Evolutionary conservation across 148 eudicot genomes (phyloP).

Genomic region (Oxyria digyna): DNA sequence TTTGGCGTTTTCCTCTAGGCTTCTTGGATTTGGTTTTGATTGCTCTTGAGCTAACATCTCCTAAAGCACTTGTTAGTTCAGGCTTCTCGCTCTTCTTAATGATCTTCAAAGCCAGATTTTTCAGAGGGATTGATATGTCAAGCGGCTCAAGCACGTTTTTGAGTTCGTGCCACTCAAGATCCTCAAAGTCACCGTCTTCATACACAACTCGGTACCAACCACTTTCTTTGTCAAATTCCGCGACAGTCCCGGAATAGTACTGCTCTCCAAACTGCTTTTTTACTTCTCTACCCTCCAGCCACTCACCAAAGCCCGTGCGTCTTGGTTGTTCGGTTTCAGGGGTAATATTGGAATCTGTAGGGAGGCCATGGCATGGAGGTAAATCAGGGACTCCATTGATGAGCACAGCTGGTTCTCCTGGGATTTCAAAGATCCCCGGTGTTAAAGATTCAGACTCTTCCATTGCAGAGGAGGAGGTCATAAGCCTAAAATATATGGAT

Average conservation of each 20-base stretch:
- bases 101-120: slow-evolving; percentile 42
- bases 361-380: slow-evolving; percentile 15
- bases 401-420: slow-evolving; percentile 73
- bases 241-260: slow-evolving; percentile 42
- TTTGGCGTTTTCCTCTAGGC: slow-evolving; percentile 3
- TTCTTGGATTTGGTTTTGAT: neutral
- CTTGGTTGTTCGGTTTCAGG: slow-evolving; percentile 16
- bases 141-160: slow-evolving; percentile 49
- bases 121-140: slow-evolving; percentile 56
- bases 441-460: slow-evolving; percentile 13
- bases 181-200: slow-evolving; percentile 81
- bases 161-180: slow-evolving; percentile 78
- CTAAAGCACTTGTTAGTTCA: slow-evolving; percentile 13
- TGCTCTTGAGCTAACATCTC: slow-evolving; percentile 5
- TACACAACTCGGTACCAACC: slow-evolving; percentile 74
- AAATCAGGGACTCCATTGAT: slow-evolving; percentile 60
- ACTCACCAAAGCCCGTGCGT: slow-evolving; percentile 40
- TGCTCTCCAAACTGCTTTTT: slow-evolving; percentile 38
- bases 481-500: no score
- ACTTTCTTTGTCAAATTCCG: slow-evolving; percentile 41
- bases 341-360: slow-evolving; percentile 8
- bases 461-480: neutral
- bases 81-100: slow-evolving; percentile 30
- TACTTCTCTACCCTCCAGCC: slow-evolving; percentile 71
- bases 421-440: slow-evolving; percentile 33